Evolutionary conservation across 2,329 filamentous ascomycete species (phyloP), one percentile per base, ranked within the genome.

Genomic region (Colletotrichum abscissum): DNA sequence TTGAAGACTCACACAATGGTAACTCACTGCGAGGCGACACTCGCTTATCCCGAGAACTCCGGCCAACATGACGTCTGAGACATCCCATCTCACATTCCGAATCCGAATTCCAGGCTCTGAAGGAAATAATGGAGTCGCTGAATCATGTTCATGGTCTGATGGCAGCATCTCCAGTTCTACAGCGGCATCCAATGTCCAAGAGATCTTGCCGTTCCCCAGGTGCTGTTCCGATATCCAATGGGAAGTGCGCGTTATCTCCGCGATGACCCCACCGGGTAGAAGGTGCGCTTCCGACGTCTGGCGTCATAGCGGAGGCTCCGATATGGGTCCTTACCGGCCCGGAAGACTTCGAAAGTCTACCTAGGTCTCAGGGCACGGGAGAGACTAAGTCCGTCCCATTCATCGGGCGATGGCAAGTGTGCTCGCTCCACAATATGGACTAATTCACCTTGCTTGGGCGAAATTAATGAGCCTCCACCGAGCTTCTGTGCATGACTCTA

Each of bases 271-370:
- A 19, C 12, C 64, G 56, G 56, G 30, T 42, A 67, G 63, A 63
- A 57, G 14, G 46, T 24, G 35, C 11, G 4, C n/a, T 71, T 71
- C 49, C 63, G 63, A 30, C 6, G 3, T 26, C 19, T 71, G 49
- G 63, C 68, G 68, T 70, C 68, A 70, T 66, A 66, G 68, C 9
- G 16, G 42, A 26, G 26, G 63, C 57, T 54, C 54, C 52, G 60
- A 4, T 57, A 22, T 58, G 52, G 54, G 16, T 28, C 28, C 55
- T 16, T 6, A 9, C 24, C 52, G 59, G 54, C 42, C 49, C 59
- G 49, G 42, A 49, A 49, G 42, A 22, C 8, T 49, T 22, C 5
- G 42, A n/a, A 30, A 0, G 28, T 19, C 28, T 12, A n/a, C 28
- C 56, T 14, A n/a, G n/a, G n/a, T 16, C 57, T 14, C 2, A 22